phyloP scores from a whole-genome alignment of 2,329 filamentous ascomycete species.

The Karstenula rhodostoma region DNA sequence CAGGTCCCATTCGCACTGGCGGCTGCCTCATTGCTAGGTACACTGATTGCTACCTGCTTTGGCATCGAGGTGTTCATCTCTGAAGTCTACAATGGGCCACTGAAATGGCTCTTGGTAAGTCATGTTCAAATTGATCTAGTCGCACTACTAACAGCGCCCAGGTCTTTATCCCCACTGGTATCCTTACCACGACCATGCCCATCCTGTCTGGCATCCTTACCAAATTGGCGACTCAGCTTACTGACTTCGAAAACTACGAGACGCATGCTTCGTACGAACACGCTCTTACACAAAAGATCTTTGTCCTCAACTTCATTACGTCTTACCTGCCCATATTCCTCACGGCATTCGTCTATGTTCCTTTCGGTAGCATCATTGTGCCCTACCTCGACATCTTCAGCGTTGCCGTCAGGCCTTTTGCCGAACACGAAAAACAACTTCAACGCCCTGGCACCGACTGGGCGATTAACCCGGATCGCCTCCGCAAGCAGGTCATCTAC shows the following conservation, averaged over 20 bases:
- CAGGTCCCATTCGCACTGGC: constrained; percentile 85
- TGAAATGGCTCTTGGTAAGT: constrained; percentile 83
- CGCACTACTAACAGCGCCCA: constrained; percentile 46
- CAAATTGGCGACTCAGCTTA: constrained; percentile 77
- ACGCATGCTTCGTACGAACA: constrained; percentile 84
- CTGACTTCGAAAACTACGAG: constrained; percentile 89
- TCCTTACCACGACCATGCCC: constrained; percentile 84
- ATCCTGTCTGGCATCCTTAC: constrained; percentile 80
- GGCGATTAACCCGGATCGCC: constrained; percentile 80
- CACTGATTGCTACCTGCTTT: constrained; percentile 85
- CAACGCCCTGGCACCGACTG: constrained; percentile 68
- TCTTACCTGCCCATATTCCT: constrained; percentile 87
- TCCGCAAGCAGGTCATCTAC: constrained; percentile 93
- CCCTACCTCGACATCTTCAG: constrained; percentile 87
- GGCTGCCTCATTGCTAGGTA: constrained; percentile 76
- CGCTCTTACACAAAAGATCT: constrained; percentile 89
- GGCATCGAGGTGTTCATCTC: constrained; percentile 95
- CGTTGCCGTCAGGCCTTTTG: constrained; percentile 75
- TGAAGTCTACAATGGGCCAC: constrained; percentile 88
- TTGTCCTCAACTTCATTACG: constrained; percentile 95
- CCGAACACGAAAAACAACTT: constrained; percentile 76
- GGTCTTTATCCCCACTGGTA: constrained; percentile 86
- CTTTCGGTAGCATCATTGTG: constrained; percentile 83
- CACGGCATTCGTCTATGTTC: constrained; percentile 93
- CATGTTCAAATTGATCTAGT: background rate